Evolutionary conservation across 2,329 filamentous ascomycete species (phyloP).

Genomic region (Penicillium sp.): DNA sequence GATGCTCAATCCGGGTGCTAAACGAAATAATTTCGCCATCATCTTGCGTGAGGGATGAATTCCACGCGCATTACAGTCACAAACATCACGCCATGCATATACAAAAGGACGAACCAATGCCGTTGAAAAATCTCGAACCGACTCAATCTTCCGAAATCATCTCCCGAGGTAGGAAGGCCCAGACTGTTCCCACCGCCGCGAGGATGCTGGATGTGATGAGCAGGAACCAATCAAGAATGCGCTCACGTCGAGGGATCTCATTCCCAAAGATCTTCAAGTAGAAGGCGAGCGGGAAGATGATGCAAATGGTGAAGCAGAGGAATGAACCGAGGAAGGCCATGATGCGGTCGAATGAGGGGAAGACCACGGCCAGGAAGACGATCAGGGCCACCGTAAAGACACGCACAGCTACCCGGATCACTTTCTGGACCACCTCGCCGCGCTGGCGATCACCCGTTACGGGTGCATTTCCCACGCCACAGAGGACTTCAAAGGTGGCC

Average conservation of each 20-base stretch:
- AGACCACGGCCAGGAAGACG: slow-evolving; percentile 70
- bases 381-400: slow-evolving; percentile 70
- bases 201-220: slow-evolving; percentile 70
- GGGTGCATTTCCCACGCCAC: slow-evolving; percentile 65
- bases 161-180: slow-evolving; percentile 82
- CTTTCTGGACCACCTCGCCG: slow-evolving; percentile 57
- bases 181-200: slow-evolving; percentile 77
- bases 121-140: neutral
- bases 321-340: slow-evolving; percentile 90
- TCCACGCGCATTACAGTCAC: neutral
- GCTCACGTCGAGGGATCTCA: slow-evolving; percentile 67
- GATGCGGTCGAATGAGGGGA: slow-evolving; percentile 83
- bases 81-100: slow-evolving; percentile 4
- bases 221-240: slow-evolving; percentile 66
- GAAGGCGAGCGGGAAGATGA: slow-evolving; percentile 85
- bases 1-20: slow-evolving; percentile 72
- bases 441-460: neutral
- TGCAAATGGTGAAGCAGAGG: slow-evolving; percentile 90
- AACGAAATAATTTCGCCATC: slow-evolving; percentile 89
- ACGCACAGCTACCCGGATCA: slow-evolving; percentile 62
- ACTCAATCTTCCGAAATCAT: slow-evolving; percentile 58
- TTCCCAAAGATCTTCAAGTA: slow-evolving; percentile 85
- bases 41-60: slow-evolving; percentile 52
- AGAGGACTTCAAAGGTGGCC: slow-evolving; percentile 77
- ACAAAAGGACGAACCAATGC: neutral